Percentiles rank a stretch among this genome's conserved stretches.
These are phyloP conservation scores for Hepatocystis sp. DNA, from an alignment of 169 alveolate genomes.

Conservation along the genomic window DNA sequence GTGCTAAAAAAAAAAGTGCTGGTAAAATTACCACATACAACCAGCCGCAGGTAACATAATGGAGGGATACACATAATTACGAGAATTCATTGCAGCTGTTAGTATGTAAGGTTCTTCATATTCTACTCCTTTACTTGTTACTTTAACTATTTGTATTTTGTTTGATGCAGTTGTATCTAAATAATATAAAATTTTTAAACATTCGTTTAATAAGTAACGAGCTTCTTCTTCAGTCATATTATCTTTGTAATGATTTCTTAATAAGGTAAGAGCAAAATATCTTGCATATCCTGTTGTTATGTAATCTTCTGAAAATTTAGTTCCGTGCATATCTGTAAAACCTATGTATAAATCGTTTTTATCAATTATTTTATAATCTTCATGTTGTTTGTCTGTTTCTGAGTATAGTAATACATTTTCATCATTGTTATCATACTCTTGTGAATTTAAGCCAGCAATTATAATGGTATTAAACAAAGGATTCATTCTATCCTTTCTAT, in stretches of 20 bases:
- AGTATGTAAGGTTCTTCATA: conserved; percentile 68
- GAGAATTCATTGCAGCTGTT: conserved; percentile 21
- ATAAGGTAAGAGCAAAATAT: conserved; percentile 78
- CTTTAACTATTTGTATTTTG: conserved; percentile 54
- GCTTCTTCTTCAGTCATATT: conserved; percentile 83
- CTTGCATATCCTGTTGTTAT: conserved; percentile 80
- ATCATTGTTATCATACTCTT: conserved; percentile 77
- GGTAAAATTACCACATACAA: conserved; percentile 58
- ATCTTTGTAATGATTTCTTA: conserved; percentile 77
- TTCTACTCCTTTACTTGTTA: conserved; percentile 72
- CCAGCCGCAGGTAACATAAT: conserved; percentile 71
- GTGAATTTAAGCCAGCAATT: conserved; percentile 79
- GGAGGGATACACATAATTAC: conserved; percentile 53
- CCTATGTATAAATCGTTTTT: conserved; percentile 71
- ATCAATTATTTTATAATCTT: conserved; percentile 58
- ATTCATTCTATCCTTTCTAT: conserved; percentile 76
- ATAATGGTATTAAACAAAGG: conserved; percentile 77
- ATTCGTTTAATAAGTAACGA: conserved; percentile 74
- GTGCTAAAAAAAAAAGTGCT: background rate
- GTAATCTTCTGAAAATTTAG: conserved; percentile 78
- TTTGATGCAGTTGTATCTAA: conserved; percentile 58
- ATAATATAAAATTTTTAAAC: conserved; percentile 70
- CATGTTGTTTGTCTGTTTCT: conserved; percentile 1
- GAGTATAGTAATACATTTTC: conserved; percentile 34
- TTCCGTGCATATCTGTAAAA: conserved; percentile 80